A percentile compares a stretch with the other conserved stretches of the same genome.
These are phyloP conservation scores for Yarrowia galli DNA, from an alignment of 1,139 yeast genomes.

Conservation along the genomic window DNA sequence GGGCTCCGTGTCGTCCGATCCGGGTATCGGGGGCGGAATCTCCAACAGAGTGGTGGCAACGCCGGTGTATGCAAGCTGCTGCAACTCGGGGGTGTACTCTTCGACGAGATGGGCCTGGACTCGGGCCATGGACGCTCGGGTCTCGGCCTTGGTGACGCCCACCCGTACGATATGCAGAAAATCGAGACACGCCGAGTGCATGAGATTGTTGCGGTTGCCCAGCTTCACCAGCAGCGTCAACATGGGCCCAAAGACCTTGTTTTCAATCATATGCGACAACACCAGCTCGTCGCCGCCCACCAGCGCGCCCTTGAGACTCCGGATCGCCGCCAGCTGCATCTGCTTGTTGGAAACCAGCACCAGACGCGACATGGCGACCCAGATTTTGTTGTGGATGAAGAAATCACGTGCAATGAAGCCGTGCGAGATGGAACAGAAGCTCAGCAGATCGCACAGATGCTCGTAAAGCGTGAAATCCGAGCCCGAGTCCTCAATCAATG, in stretches of 20 bases:
- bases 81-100: slow-evolving; percentile 17
- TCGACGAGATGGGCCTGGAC: slow-evolving; percentile 26
- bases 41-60: slow-evolving; percentile 19
- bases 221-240: slow-evolving; percentile 59
- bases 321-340: slow-evolving; percentile 64
- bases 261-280: slow-evolving; percentile 62
- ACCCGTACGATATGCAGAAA: slow-evolving; percentile 63
- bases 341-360: slow-evolving; percentile 55
- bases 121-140: slow-evolving; percentile 19
- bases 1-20: slow-evolving; percentile 30
- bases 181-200: slow-evolving; percentile 80
- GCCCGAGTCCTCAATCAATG: slow-evolving; percentile 11
- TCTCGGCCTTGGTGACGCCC: slow-evolving; percentile 42
- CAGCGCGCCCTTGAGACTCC: slow-evolving; percentile 47
- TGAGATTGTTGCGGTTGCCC: slow-evolving; percentile 63
- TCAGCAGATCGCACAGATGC: slow-evolving; percentile 71
- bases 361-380: slow-evolving; percentile 62
- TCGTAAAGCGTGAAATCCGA: slow-evolving; percentile 48
- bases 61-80: slow-evolving; percentile 15
- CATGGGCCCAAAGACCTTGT: slow-evolving; percentile 61
- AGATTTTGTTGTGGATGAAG: slow-evolving; percentile 62
- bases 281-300: slow-evolving; percentile 62
- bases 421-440: slow-evolving; percentile 71
- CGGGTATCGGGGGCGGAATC: slow-evolving; percentile 17
- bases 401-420: slow-evolving; percentile 63